Evolutionary conservation across 495 filamentous ascomycete species (phyloP).

Genomic region (Articulospora tetracladia): DNA sequence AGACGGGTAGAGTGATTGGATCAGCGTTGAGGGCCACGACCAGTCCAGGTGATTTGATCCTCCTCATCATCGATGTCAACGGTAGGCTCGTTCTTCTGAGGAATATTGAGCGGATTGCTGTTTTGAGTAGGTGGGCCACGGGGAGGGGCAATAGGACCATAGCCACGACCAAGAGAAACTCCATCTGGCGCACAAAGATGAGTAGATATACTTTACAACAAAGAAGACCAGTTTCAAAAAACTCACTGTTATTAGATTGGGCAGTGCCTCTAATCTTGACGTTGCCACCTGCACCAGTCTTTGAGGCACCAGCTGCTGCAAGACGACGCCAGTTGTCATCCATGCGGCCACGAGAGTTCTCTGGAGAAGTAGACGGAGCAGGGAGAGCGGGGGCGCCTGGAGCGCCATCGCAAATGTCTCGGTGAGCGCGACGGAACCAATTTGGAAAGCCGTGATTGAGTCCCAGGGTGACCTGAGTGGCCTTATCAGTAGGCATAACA

Average conservation of each 20-base stretch:
- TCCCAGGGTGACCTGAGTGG: constrained; percentile 60
- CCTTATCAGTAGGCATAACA: constrained; percentile 68
- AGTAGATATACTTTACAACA: not conserved
- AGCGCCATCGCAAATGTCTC: constrained; percentile 2
- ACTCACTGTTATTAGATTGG: not conserved
- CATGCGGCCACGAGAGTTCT: not conserved
- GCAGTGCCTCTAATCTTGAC: not conserved
- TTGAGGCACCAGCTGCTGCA: not conserved
- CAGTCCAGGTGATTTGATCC: constrained; percentile 1
- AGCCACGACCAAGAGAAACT: not conserved
- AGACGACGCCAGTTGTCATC: constrained; percentile 9
- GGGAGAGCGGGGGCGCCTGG: not conserved
- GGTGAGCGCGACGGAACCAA: constrained; percentile 41
- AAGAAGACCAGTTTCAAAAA: not conserved
- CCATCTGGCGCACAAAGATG: not conserved
- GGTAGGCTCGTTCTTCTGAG: not conserved
- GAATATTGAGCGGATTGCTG: not conserved
- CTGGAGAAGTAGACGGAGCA: not conserved
- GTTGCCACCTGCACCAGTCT: not conserved
- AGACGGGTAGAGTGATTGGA: not conserved
- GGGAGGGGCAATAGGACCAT: constrained; percentile 7
- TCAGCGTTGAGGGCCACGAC: not conserved
- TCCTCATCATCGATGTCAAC: constrained; percentile 1
- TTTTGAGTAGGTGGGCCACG: not conserved
- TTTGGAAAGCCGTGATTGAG: constrained; percentile 46